Evolutionary conservation across 306 rosid species (phyloP).

Genomic region (Vigna unguiculata): DNA sequence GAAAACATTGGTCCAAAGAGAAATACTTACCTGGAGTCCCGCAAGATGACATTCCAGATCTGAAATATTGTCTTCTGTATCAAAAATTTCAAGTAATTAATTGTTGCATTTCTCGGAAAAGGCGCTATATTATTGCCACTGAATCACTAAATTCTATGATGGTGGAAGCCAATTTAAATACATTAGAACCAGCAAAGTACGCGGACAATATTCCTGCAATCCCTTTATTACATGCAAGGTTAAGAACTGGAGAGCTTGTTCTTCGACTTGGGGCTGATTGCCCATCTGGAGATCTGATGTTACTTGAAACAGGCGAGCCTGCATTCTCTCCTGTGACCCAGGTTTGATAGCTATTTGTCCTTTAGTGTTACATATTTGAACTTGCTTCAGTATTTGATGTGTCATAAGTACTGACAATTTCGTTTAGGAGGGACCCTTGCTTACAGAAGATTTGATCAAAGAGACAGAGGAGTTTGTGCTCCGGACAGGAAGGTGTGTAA

Average conservation of each 20-base stretch:
- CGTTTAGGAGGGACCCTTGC: conserved; percentile 88
- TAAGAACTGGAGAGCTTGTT: conserved; percentile 77
- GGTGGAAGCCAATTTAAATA: conserved; percentile 61
- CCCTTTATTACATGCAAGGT: conserved; percentile 69
- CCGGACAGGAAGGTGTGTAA: conserved; percentile 90
- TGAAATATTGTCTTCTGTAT: conserved; percentile 82
- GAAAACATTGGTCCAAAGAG: conserved; percentile 82
- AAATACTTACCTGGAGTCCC: conserved; percentile 78
- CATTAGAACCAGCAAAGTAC: conserved; percentile 45
- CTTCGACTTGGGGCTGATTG: conserved; percentile 85
- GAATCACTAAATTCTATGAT: conserved; percentile 73
- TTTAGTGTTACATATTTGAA: conserved; percentile 18
- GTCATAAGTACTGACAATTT: conserved; percentile 27
- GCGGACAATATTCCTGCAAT: conserved; percentile 47
- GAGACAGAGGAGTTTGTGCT: conserved; percentile 96
- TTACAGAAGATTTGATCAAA: conserved; percentile 89
- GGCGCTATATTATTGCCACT: conserved; percentile 67
- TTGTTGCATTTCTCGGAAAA: conserved; percentile 91
- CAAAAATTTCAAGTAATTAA: conserved; percentile 90
- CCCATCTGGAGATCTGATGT: conserved; percentile 60
- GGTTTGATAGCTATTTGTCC: conserved; percentile 60
- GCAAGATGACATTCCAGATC: conserved; percentile 81
- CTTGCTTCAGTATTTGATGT: conserved; percentile 45
- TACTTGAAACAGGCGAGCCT: conserved; percentile 96
- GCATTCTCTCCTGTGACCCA: conserved; percentile 87